Conservation (phyloP, 176 grass and related monocot genomes). For the Zoysia japonica region DNA sequence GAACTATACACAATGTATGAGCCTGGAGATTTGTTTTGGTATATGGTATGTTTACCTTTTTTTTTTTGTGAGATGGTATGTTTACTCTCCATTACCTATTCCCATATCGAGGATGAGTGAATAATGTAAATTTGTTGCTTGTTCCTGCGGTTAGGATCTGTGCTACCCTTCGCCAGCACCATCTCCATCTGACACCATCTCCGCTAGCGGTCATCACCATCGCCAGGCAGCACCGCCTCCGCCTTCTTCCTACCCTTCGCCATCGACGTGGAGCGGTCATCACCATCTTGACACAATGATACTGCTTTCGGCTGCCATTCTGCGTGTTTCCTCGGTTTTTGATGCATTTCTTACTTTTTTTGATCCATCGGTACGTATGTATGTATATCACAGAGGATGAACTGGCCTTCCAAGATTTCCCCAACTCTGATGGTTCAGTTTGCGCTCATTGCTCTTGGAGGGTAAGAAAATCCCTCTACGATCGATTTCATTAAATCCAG, state of each 20-base stretch:
- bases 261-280: slow-evolving; percentile 55
- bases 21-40: background rate
- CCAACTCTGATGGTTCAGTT: slow-evolving; percentile 41
- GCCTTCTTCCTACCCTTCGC: slow-evolving; percentile 59
- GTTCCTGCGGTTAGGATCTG: too few species aligned
- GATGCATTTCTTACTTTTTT: background rate
- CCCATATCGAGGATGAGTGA: background rate
- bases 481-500: too few species aligned
- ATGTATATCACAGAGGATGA: slow-evolving; percentile 43
- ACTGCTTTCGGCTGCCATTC: too few species aligned
- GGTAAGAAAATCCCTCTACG: slow-evolving; percentile 29
- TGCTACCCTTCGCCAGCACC: too few species aligned
- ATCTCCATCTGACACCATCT: slow-evolving; percentile 3
- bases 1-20: background rate
- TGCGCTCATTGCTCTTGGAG: slow-evolving; percentile 52
- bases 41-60: background rate
- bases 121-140: background rate
- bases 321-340: background rate
- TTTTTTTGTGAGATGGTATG: background rate
- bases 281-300: too few species aligned
- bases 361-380: background rate
- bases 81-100: background rate
- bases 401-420: slow-evolving; percentile 53
- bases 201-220: slow-evolving; percentile 49
- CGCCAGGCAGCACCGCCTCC: slow-evolving; percentile 14